Base-by-base conservation (phyloP, 495 filamentous ascomycete species). In the Aspergillus hancockii region DNA sequence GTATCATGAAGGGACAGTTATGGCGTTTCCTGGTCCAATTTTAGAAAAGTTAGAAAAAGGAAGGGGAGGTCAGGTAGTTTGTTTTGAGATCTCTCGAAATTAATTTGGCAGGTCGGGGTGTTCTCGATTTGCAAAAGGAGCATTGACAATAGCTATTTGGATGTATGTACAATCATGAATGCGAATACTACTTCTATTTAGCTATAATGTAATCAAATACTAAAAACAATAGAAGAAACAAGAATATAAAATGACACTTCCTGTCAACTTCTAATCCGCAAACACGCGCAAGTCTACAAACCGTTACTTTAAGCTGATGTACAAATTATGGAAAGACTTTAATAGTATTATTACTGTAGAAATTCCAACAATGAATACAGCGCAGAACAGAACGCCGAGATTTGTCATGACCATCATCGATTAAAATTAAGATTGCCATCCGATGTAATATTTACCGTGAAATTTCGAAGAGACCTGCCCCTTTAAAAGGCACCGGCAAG, bases 401-500 rank as follows among this genome's bases (percentile, higher is more conserved):
- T 43, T 56, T 51, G 58, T 61, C 59, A 57, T 67, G 47, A 64
- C 66, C 55, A 61, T 67, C 68, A 63, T 72, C 53, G 66, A 69
- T 69, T 65, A 67, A 63, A 66, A 67, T 9, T 52, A 59, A 56
- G 47, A 47, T 22, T 45, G 34, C 52, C 34, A 49, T 22, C 19
- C 36, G 46, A 50, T 51, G 21, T 34, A 62, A 57, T 54, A 62
- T 65, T 49, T 58, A 65, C 55, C 36, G 18, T 41, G 46, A 41
- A 55, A 58, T n/a, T 28, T 41, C 5, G 36, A 49, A 12, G 49
- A 45, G 43, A 30, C 5, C 8, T n/a, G 2, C 21, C 30, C 22
- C 7, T 45, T 58, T 60, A 71, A 47, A 63, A 23, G 38, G 76
- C 85, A 43, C 83, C 83, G 0, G 88, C 89, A 60, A 98, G 58